These are phyloP conservation scores for Endocladia muricata DNA, from an alignment of 31 red algal genomes.

Conservation along the genomic window DNA sequence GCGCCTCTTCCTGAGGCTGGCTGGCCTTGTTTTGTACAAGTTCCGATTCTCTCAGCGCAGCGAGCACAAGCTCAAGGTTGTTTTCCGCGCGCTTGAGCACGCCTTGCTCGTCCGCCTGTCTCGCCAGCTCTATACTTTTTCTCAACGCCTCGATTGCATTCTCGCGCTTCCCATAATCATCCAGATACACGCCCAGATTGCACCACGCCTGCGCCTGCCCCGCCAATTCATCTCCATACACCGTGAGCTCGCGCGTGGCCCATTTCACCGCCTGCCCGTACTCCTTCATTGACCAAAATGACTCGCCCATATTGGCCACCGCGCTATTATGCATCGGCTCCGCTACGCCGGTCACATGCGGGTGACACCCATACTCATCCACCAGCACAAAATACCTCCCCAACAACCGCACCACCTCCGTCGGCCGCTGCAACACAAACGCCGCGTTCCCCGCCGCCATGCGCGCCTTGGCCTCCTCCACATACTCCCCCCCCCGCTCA, in stretches of 20 bases:
- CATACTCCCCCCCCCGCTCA: slow-evolving; percentile 25
- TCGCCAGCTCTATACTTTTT: slow-evolving; percentile 39
- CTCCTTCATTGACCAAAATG: slow-evolving; percentile 39
- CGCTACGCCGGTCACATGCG: slow-evolving; percentile 22
- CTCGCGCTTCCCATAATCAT: slow-evolving; percentile 56
- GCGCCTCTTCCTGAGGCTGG: neutral
- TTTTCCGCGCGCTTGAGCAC: slow-evolving; percentile 32
- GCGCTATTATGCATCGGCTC: slow-evolving; percentile 29
- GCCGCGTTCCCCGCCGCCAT: slow-evolving; percentile 40
- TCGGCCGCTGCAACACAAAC: slow-evolving; percentile 18
- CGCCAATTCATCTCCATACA: slow-evolving; percentile 40
- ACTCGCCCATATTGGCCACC: slow-evolving; percentile 56
- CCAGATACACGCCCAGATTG: slow-evolving; percentile 62
- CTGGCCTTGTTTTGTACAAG: too few relatives aligned
- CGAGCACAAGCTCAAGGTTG: slow-evolving; percentile 32
- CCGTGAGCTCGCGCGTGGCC: slow-evolving; percentile 39
- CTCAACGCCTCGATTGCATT: slow-evolving; percentile 52
- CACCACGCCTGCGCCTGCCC: slow-evolving; percentile 69
- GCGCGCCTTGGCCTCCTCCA: slow-evolving; percentile 39
- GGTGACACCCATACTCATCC: slow-evolving; percentile 53
- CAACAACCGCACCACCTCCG: slow-evolving; percentile 20
- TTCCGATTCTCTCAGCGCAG: slow-evolving; percentile 17
- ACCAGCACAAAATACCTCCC: slow-evolving; percentile 45
- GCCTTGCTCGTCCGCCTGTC: slow-evolving; percentile 16
- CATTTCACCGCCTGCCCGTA: slow-evolving; percentile 58